Percentiles rank a stretch among this genome's conserved stretches.
phyloP scores from a whole-genome alignment of 805 yeast species.

The Saccharomycopsis sp. region DNA sequence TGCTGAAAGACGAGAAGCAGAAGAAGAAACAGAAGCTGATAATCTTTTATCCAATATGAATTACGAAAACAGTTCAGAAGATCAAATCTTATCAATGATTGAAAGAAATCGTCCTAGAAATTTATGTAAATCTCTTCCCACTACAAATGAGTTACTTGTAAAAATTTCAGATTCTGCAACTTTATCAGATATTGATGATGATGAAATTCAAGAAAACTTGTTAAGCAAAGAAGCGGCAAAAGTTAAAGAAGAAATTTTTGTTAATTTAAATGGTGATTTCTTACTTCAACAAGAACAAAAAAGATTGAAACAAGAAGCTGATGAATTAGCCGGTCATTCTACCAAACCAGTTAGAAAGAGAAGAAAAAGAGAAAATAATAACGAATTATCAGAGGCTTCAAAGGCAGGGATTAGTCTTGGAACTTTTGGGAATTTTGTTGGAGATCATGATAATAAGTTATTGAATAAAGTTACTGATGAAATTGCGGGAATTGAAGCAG shows the following conservation, averaged over 20 bases:
- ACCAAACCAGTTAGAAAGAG: conserved; percentile 40
- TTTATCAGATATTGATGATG: conserved; percentile 75
- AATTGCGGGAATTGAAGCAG: conserved; percentile 29
- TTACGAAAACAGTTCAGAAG: conserved; percentile 2
- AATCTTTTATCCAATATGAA: neutral
- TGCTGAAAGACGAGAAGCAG: neutral
- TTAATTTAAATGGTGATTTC: conserved; percentile 79
- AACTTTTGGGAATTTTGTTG: conserved; percentile 20
- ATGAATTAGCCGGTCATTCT: conserved; percentile 69
- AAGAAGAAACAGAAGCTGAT: conserved; percentile 1
- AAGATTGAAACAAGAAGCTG: conserved; percentile 76
- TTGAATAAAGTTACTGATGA: conserved; percentile 35
- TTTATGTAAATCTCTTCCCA: conserved; percentile 42
- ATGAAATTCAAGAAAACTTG: conserved; percentile 52
- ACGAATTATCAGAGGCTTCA: conserved; percentile 22
- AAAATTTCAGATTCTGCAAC: conserved; percentile 49
- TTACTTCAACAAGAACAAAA: conserved; percentile 78
- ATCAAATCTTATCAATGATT: conserved; percentile 23
- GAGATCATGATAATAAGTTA: conserved; percentile 26
- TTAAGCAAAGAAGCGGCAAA: conserved; percentile 60
- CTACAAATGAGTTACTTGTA: conserved; percentile 41
- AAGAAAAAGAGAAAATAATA: conserved; percentile 22
- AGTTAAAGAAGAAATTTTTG: conserved; percentile 80
- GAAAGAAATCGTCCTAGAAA: conserved; percentile 45
- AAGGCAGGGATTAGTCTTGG: conserved; percentile 10